A percentile compares a stretch with the other conserved stretches of the same genome.
These are phyloP conservation scores for Rhodotorula paludigena DNA, from an alignment of 768 basidiomycete species.

Conservation along the genomic window DNA sequence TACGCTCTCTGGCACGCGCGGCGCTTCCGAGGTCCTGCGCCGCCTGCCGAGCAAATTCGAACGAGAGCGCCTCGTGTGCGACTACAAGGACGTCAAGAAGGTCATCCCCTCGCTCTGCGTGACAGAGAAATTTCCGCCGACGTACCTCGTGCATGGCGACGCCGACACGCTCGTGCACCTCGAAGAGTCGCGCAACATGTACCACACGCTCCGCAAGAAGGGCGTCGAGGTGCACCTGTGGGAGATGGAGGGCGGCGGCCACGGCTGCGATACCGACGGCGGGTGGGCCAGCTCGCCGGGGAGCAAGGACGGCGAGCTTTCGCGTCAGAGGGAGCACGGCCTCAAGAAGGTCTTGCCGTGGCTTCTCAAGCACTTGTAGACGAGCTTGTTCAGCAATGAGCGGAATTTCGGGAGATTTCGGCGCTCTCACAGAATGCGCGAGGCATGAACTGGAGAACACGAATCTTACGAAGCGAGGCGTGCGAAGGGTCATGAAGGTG, in stretches of 20 bases:
- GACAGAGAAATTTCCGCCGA: background rate
- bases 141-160: slow-evolving; percentile 4
- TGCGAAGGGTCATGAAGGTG: too few relatives aligned
- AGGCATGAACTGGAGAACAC: too few relatives aligned
- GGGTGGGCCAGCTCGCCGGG: background rate
- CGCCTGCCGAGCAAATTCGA: background rate
- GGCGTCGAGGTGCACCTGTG: background rate
- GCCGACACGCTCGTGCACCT: background rate
- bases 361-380: slow-evolving; percentile 5
- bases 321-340: slow-evolving; percentile 1
- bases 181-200: slow-evolving; percentile 1
- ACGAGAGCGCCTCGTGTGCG: background rate
- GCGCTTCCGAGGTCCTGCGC: background rate
- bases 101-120: background rate
- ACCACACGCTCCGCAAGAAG: background rate
- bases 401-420: too few relatives aligned
- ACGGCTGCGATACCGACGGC: slow-evolving; percentile 1
- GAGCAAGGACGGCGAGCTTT: background rate
- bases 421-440: too few relatives aligned
- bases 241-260: slow-evolving; percentile 12
- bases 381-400: too few relatives aligned
- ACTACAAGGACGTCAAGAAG: background rate
- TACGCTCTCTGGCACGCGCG: background rate
- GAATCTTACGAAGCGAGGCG: too few relatives aligned
- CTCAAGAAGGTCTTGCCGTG: background rate